A percentile compares a stretch with the other conserved stretches of the same genome.
These are phyloP conservation scores for Aegle marmelos DNA, from an alignment of 345 rosid species.

Conservation along the genomic window DNA sequence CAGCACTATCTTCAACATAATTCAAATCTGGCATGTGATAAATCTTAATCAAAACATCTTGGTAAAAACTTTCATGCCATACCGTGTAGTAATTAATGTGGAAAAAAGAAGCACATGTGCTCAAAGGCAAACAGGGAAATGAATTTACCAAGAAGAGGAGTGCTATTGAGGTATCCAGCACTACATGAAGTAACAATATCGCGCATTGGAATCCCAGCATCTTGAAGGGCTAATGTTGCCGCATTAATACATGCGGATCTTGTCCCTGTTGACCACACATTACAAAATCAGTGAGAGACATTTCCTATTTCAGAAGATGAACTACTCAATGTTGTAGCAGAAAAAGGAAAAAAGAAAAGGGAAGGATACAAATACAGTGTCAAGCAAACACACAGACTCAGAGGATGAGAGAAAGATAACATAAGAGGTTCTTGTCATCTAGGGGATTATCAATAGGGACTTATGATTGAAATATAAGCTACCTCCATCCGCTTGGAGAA, in stretches of 20 bases:
- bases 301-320: not conserved
- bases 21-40: conserved; percentile 57
- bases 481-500: conserved; percentile 99
- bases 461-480: conserved; percentile 15
- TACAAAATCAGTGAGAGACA: not conserved
- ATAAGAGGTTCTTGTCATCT: conserved; percentile 5
- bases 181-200: conserved; percentile 94
- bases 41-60: not conserved
- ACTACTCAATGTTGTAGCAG: not conserved
- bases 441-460: not conserved
- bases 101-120: not conserved
- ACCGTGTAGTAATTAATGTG: not conserved
- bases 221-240: conserved; percentile 91
- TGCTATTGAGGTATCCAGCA: conserved; percentile 85
- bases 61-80: not conserved
- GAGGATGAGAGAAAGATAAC: no score
- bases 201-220: conserved; percentile 98
- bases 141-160: conserved; percentile 72
- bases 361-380: not conserved
- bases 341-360: not conserved
- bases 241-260: conserved; percentile 98
- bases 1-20: conserved; percentile 93
- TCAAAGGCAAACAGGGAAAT: not conserved
- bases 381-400: not conserved
- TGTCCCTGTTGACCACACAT: conserved; percentile 49